Evolutionary conservation across 768 basidiomycete genomes (phyloP), one percentile per base, ranked within the genome.

Genomic region (Russula foetens): DNA sequence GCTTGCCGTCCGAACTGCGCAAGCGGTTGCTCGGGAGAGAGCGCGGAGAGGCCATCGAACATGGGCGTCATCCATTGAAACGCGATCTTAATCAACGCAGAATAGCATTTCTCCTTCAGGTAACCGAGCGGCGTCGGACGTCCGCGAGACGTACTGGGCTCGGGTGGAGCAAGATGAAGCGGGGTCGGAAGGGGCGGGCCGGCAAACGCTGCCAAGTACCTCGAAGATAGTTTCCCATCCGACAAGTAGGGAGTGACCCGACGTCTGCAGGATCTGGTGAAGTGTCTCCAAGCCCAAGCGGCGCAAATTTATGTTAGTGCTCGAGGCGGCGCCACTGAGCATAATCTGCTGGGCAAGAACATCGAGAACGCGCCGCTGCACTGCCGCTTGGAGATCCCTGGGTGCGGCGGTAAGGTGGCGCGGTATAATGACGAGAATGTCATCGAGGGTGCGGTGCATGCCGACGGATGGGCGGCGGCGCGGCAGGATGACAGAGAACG

Each of bases 141-240:
- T 5, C 8, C 31, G 31, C 48, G 60, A 3, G 21, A 23, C 19
- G 19, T n/a, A n/a, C 35, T 9, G 4, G 6, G 35, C 19, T 73
- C 2, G 78, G 4, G 63, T 53, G 17, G 70, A 15, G 77, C 61
- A 54, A n/a, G 39, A 72, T 78, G 45, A 71, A 14, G 26, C 11
- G 11, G 11, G 14, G 65, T 4, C 77, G 76, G 21, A 58, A 60
- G n/a, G 75, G 71, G 76, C 71, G 1, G 86, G 79, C 52, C 81
- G 81, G 71, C 94, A 98, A 11, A 97, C 91, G 60, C 90, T 92
- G 44, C 84, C 84, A 7, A 99, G 77, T 82, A 98, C 94, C 64
- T 86, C 83, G 71, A 98, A 98, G 66, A 98, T 92, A 0, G 79
- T 88, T 66, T 89, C 86, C 96, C 96, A 99, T 0, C 97, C 96